phyloP scores from a whole-genome alignment of 768 basidiomycete species.

The Suillus cothurnatus region DNA sequence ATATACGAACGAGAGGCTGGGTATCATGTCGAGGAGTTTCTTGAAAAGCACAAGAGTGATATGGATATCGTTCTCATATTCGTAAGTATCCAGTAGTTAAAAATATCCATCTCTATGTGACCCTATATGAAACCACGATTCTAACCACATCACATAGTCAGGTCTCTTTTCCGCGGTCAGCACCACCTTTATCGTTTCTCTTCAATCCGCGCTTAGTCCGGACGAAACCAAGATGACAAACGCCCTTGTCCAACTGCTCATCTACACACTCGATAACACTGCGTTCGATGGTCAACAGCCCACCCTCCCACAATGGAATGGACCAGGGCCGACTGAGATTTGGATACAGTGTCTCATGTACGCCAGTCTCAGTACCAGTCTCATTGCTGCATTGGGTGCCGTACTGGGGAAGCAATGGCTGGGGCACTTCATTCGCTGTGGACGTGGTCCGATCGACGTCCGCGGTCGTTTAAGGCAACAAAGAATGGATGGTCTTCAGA shows the following conservation, averaged over 20 bases:
- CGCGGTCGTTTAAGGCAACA: slow-evolving; percentile 14
- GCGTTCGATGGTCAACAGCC: slow-evolving; percentile 6
- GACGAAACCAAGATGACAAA: slow-evolving; percentile 25
- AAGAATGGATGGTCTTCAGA: slow-evolving; percentile 15
- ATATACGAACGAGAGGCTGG: slow-evolving; percentile 18
- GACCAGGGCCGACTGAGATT: slow-evolving; percentile 11
- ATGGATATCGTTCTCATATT: slow-evolving; percentile 26
- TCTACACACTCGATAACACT: slow-evolving; percentile 10
- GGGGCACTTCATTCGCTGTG: slow-evolving; percentile 19
- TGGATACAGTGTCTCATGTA: slow-evolving; percentile 23
- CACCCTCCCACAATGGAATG: slow-evolving; percentile 14
- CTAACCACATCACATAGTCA: slow-evolving; percentile 22
- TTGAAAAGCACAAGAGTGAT: slow-evolving; percentile 19
- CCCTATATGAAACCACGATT: neutral
- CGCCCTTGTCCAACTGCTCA: slow-evolving; percentile 19
- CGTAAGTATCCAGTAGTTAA: slow-evolving; percentile 11
- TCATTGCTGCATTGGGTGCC: slow-evolving; percentile 25
- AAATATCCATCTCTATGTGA: neutral
- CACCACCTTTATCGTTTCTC: slow-evolving; percentile 39
- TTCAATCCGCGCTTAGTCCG: slow-evolving; percentile 33
- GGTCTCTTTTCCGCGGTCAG: slow-evolving; percentile 44
- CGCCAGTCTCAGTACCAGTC: slow-evolving; percentile 23
- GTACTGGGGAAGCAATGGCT: slow-evolving; percentile 33
- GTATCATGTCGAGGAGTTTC: slow-evolving; percentile 18
- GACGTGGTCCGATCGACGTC: slow-evolving; percentile 22